Evolutionary conservation across 805 yeast species (phyloP).

Genomic region (Wickerhamiella dianesei): DNA sequence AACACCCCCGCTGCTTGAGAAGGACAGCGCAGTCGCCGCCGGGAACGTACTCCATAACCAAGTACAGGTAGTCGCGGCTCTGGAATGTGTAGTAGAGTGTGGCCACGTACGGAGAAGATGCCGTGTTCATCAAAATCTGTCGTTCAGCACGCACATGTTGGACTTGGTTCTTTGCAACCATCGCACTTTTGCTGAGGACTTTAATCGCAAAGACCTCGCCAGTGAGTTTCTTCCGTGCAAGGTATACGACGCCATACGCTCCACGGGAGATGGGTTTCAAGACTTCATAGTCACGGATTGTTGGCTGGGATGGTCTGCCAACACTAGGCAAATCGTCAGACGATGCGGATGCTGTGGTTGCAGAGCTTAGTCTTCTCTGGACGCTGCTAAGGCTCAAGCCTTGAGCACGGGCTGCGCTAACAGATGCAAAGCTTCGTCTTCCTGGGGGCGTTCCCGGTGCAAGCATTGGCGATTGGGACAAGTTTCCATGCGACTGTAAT

Average conservation of each 20-base stretch:
- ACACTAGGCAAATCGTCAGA: not conserved
- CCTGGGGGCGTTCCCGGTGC: not conserved
- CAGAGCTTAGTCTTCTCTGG: constrained; percentile 1
- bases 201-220: constrained; percentile 95
- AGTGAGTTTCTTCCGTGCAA: constrained; percentile 68
- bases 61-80: constrained; percentile 66
- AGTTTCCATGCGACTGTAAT: not conserved
- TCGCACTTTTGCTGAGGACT: constrained; percentile 79
- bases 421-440: constrained; percentile 1
- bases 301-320: constrained; percentile 32
- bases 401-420: not conserved
- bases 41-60: constrained; percentile 91
- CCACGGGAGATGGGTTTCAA: constrained; percentile 91
- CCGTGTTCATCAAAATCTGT: constrained; percentile 90
- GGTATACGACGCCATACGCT: constrained; percentile 90
- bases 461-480: not conserved
- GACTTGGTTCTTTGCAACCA: constrained; percentile 95
- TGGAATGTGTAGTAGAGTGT: constrained; percentile 80
- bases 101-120: constrained; percentile 86
- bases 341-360: constrained; percentile 1
- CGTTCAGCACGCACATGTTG: constrained; percentile 89
- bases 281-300: constrained; percentile 78
- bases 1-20: constrained; percentile 62
- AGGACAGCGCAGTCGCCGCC: constrained; percentile 94
- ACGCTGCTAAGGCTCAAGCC: not conserved